Evolutionary conservation across 805 yeast species (phyloP), one percentile per base, ranked within the genome.

Genomic region (Saturnispora bothae): DNA sequence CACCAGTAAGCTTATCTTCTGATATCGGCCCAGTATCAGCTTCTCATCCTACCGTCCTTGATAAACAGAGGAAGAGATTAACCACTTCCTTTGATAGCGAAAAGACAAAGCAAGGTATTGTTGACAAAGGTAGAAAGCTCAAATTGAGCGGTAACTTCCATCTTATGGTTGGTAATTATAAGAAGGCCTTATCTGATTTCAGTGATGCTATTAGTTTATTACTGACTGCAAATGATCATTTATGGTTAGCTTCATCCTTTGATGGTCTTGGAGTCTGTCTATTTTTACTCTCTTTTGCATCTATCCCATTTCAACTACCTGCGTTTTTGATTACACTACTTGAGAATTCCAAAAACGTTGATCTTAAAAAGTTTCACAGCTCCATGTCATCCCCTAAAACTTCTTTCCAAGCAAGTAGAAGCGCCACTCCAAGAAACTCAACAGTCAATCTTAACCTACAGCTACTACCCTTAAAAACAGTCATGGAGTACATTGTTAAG

Each of bases 211-310:
- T 80, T 1, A 50, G 63, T 3, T 60, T 69, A 18, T 59, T 85
- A 38, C 75, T 73, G 43, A 65, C 71, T 10, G 65, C 78, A 2
- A 75, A 75, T 36, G 98, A 92, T 54, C 71, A 72, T 49, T 61
- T 92, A 7, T 92, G 97, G 97, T 65, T 84, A 12, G 97, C 80
- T 0, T 78, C 89, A 21, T 76, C 95, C 0, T 54, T 89, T n/a
- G 96, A 86, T 48, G 84, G 88, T 0, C 61, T 86, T 9, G 81
- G 80, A 0, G 74, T 83, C 1, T 72, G 83, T 42, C 55, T 80
- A 29, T 55, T 80, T 4, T 56, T 86, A 38, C 61, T 83, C 34
- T 66, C 78, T 10, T 76, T 65, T 48, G 54, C 79, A 13, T 75
- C 69, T 20, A 60, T 66, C 2, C 69, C 77, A 0, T 69, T 68